Evolutionary conservation across 176 grass and related monocot species (phyloP).

Genomic region (Rhynchospora tenuis): DNA sequence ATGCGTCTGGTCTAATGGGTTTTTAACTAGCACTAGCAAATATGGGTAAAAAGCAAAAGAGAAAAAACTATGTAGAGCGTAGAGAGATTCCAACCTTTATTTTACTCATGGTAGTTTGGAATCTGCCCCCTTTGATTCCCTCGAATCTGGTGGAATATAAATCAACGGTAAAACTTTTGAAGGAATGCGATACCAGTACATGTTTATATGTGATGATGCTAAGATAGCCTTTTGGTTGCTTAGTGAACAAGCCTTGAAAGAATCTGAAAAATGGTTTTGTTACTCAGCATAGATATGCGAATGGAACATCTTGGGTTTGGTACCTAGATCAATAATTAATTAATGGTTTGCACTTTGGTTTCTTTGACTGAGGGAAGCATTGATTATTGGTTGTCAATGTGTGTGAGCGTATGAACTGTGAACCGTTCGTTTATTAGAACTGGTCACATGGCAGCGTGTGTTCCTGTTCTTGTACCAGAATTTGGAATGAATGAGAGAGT

Average conservation of each 20-base stretch:
- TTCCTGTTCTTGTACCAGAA: neutral
- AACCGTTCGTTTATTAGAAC: neutral
- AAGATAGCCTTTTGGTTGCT: neutral
- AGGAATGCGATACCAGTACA: constrained; percentile 3
- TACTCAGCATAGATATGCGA: neutral
- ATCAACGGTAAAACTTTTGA: neutral
- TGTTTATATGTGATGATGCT: neutral
- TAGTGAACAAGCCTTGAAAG: neutral
- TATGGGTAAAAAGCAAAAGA: neutral
- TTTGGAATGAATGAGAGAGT: neutral
- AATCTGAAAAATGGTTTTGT: constrained; percentile 4
- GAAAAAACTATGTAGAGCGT: neutral
- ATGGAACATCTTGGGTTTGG: constrained; percentile 1
- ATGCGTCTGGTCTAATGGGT: neutral
- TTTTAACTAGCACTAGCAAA: neutral
- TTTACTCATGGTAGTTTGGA: neutral
- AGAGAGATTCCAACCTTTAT: neutral
- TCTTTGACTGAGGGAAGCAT: neutral
- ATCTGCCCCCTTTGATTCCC: constrained; percentile 3
- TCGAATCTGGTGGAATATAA: neutral
- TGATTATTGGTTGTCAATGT: neutral
- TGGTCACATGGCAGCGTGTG: neutral
- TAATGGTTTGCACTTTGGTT: neutral
- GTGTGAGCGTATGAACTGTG: neutral
- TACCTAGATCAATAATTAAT: constrained; percentile 2